Conservation (phyloP, 2,329 filamentous ascomycete species). For the Metarhizium sp. region DNA sequence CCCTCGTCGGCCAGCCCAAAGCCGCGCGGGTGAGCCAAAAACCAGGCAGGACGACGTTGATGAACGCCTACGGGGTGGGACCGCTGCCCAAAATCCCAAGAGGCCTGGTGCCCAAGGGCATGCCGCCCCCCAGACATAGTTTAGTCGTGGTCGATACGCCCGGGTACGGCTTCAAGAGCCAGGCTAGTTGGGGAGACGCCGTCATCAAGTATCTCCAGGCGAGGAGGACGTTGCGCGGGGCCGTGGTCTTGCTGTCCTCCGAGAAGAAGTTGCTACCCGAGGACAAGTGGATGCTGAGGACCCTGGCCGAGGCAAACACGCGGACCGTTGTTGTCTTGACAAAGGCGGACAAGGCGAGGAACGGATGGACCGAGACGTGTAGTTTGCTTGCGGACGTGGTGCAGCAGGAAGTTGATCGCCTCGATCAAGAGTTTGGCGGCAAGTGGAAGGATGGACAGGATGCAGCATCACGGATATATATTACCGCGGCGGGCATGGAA, state of each 20-base stretch:
- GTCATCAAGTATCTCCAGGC: slow-evolving; percentile 40
- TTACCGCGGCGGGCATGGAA: slow-evolving; percentile 29
- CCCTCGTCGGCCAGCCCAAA: slow-evolving; percentile 47
- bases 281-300: slow-evolving; percentile 36
- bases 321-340: slow-evolving; percentile 43
- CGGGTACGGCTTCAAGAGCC: slow-evolving; percentile 38
- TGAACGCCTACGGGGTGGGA: slow-evolving; percentile 49
- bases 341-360: slow-evolving; percentile 42
- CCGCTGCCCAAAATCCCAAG: slow-evolving; percentile 22
- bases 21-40: slow-evolving; percentile 40
- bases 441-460: slow-evolving; percentile 20
- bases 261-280: slow-evolving; percentile 40
- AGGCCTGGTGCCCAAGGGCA: slow-evolving; percentile 20
- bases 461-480: slow-evolving; percentile 21
- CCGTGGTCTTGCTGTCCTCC: slow-evolving; percentile 43
- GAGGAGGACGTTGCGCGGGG: slow-evolving; percentile 38
- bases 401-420: slow-evolving; percentile 15
- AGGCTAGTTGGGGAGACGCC: slow-evolving; percentile 41
- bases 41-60: slow-evolving; percentile 43
- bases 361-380: slow-evolving; percentile 19
- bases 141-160: slow-evolving; percentile 43
- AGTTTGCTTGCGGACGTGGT: slow-evolving; percentile 16
- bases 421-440: slow-evolving; percentile 13
- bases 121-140: slow-evolving; percentile 33
- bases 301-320: slow-evolving; percentile 35